These are phyloP conservation scores for Chamaenerion angustifolium DNA, from an alignment of 345 rosid genomes.

Conservation along the genomic window DNA sequence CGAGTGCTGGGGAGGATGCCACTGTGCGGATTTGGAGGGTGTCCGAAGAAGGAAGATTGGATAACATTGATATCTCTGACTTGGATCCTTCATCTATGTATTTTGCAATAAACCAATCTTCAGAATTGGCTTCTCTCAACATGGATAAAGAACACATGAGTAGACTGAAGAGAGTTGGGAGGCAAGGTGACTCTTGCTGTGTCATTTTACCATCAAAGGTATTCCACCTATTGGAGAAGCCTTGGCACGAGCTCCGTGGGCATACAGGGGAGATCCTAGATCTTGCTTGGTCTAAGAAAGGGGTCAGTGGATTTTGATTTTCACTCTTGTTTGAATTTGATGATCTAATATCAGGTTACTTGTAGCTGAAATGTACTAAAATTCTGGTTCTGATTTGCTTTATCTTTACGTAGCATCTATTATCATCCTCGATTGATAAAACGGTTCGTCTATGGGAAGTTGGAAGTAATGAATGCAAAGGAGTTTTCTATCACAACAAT, in stretches of 20 bases:
- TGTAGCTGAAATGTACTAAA: not conserved
- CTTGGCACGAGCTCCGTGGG: constrained; percentile 56
- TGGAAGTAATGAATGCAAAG: constrained; percentile 33
- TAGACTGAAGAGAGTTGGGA: constrained; percentile 26
- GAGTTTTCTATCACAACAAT: constrained; percentile 49
- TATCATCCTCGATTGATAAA: constrained; percentile 54
- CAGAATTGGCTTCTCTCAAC: constrained; percentile 31
- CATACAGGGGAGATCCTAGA: constrained; percentile 16
- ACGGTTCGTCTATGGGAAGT: constrained; percentile 56
- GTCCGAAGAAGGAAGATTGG: constrained; percentile 36
- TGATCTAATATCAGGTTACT: not conserved
- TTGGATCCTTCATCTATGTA: constrained; percentile 37
- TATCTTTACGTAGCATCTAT: constrained; percentile 33
- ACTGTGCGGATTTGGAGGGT: constrained; percentile 66
- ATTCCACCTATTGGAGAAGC: constrained; percentile 45
- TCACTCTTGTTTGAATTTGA: constrained; percentile 1
- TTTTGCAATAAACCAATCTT: constrained; percentile 36
- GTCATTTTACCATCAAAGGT: constrained; percentile 53
- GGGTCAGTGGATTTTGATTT: constrained; percentile 28
- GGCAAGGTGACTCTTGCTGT: constrained; percentile 40
- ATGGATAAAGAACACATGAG: constrained; percentile 24
- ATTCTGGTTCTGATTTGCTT: not conserved
- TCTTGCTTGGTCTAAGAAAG: constrained; percentile 65
- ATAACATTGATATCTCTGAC: constrained; percentile 25
- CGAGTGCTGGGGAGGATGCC: constrained; percentile 66